phyloP scores from a whole-genome alignment of 2,329 filamentous ascomycete species.

The Parastagonospora avenae region DNA sequence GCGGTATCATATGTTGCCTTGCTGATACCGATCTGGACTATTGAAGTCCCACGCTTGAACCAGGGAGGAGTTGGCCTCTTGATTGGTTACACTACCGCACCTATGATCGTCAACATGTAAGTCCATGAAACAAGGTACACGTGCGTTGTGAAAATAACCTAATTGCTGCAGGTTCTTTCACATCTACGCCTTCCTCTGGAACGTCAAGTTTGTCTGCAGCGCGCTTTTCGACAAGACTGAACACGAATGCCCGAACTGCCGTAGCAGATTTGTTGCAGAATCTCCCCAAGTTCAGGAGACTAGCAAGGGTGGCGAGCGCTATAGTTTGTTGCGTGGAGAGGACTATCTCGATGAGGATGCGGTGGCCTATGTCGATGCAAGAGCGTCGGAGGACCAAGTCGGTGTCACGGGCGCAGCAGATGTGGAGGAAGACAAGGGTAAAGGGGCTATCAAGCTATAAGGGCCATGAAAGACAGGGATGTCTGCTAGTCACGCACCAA shows the following conservation, averaged over 20 bases:
- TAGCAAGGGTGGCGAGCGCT: constrained; percentile 9
- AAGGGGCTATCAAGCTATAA: constrained; percentile 14
- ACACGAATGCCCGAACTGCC: constrained; percentile 25
- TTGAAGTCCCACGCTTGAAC: constrained; percentile 7
- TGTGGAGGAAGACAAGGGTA: constrained; percentile 8
- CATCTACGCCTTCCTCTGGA: constrained; percentile 12
- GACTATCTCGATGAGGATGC: constrained; percentile 23
- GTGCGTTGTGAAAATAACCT: not conserved
- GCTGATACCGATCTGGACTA: constrained; percentile 17
- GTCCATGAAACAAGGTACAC: not conserved
- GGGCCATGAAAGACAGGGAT: too few species aligned
- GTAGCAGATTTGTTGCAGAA: constrained; percentile 7
- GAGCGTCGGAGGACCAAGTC: constrained; percentile 11
- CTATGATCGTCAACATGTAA: constrained; percentile 29
- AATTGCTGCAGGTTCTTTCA: constrained; percentile 15
- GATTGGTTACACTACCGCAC: constrained; percentile 19
- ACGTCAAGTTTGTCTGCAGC: constrained; percentile 1
- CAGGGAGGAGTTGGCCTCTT: constrained; percentile 12
- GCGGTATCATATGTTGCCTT: constrained; percentile 9
- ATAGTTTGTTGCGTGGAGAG: constrained; percentile 24
- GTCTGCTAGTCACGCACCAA: not conserved
- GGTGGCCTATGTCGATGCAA: constrained; percentile 9
- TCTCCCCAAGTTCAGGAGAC: not conserved
- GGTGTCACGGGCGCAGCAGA: constrained; percentile 7
- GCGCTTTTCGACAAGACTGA: not conserved